phyloP scores from a whole-genome alignment of 768 basidiomycete species.

The Hygrophoropsis aurantiaca region DNA sequence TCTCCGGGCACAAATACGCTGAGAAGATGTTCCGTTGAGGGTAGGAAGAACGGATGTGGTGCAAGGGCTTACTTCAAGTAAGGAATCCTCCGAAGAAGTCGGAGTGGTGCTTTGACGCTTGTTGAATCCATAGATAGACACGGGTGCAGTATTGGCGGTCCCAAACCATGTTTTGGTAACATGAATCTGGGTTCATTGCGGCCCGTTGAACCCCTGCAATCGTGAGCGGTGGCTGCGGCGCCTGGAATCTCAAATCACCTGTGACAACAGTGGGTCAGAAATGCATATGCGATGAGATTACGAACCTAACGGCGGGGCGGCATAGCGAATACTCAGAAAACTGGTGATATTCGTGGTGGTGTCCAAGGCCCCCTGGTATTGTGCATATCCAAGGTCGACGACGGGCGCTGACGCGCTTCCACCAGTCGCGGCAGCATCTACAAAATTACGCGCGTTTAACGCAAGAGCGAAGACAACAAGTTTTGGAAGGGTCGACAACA shows the following conservation, averaged over 20 bases:
- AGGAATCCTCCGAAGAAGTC: constrained; percentile 27
- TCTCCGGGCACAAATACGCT: constrained; percentile 25
- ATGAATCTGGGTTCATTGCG: constrained; percentile 14
- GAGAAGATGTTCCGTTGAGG: neutral
- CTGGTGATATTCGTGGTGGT: constrained; percentile 16
- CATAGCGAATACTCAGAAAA: constrained; percentile 40
- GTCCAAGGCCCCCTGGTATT: constrained; percentile 28
- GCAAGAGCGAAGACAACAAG: no score
- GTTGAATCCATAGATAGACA: constrained; percentile 2
- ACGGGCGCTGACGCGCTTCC: constrained; percentile 6
- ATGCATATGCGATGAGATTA: neutral
- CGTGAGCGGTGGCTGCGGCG: constrained; percentile 12
- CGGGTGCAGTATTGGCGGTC: constrained; percentile 8
- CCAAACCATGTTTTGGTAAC: constrained; percentile 18
- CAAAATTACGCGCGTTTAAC: neutral
- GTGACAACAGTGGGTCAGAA: neutral
- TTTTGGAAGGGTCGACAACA: no score
- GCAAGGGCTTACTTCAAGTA: constrained; percentile 25
- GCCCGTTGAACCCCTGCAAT: constrained; percentile 13
- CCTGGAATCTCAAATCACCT: constrained; percentile 15
- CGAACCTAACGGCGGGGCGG: constrained; percentile 49
- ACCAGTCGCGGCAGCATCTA: no score
- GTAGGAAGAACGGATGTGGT: neutral
- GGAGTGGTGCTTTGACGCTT: constrained; percentile 1
- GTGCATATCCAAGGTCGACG: constrained; percentile 29